Conservation (phyloP, 192 early-diverging fungal genomes). For the Physocladia obscura region DNA sequence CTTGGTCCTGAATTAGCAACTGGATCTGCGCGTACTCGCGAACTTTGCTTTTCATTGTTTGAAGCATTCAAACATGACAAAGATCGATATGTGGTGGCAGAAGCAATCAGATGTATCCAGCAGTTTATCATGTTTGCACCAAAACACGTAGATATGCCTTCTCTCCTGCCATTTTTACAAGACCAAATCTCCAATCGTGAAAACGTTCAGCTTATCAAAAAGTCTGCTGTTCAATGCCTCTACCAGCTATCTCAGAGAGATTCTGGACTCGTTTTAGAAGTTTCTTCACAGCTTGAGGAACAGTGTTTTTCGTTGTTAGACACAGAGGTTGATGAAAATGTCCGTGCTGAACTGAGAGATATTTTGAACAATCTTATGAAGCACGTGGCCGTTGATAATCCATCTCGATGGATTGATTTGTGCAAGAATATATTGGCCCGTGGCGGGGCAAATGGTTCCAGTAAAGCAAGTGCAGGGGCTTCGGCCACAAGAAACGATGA, state of each 20-base stretch:
- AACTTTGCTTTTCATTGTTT: constrained; percentile 76
- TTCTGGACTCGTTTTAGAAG: constrained; percentile 68
- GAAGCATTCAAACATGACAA: constrained; percentile 77
- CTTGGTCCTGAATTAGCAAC: constrained; percentile 88
- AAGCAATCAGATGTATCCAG: constrained; percentile 83
- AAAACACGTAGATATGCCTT: constrained; percentile 63
- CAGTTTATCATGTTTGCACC: constrained; percentile 89
- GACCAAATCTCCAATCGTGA: constrained; percentile 54
- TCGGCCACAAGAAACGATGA: constrained; percentile 18
- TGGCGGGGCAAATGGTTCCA: constrained; percentile 36
- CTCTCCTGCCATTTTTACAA: constrained; percentile 75
- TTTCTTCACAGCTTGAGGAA: constrained; percentile 68
- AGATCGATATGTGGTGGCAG: constrained; percentile 73
- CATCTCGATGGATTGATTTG: constrained; percentile 80
- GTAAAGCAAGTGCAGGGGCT: constrained; percentile 22
- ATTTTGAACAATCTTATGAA: constrained; percentile 42
- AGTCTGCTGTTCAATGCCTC: constrained; percentile 78
- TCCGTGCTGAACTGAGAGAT: constrained; percentile 57
- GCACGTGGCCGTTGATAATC: constrained; percentile 55
- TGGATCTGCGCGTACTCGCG: constrained; percentile 69
- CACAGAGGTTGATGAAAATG: constrained; percentile 65
- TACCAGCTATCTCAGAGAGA: constrained; percentile 81
- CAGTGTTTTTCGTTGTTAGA: constrained; percentile 80
- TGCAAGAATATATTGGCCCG: constrained; percentile 77
- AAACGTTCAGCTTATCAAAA: constrained; percentile 59